phyloP scores from a whole-genome alignment of 441 rosid species.

The Aleurites moluccanus region DNA sequence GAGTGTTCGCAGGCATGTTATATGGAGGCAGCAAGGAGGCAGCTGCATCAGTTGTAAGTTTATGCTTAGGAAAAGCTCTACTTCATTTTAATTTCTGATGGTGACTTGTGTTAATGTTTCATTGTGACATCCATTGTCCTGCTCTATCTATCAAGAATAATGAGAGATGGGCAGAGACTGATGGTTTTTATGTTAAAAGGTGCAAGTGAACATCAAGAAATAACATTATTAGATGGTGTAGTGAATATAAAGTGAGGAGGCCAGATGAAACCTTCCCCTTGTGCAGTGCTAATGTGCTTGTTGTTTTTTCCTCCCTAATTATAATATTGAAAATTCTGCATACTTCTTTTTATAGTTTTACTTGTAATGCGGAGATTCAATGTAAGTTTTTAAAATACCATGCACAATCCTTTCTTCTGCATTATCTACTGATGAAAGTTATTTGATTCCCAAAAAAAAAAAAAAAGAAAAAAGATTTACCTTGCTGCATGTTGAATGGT shows the following conservation, averaged over 20 bases:
- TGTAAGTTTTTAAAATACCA: neutral
- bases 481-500: neutral
- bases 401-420: neutral
- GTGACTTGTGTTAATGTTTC: neutral
- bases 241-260: neutral
- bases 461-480: neutral
- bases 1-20: slow-evolving; percentile 80
- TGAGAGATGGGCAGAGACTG: neutral
- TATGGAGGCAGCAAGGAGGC: slow-evolving; percentile 98
- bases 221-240: neutral
- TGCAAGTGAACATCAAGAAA: neutral
- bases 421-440: neutral
- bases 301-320: neutral
- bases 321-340: neutral
- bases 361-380: neutral
- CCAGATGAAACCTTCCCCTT: neutral
- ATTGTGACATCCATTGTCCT: neutral
- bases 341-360: neutral
- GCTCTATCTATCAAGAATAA: neutral
- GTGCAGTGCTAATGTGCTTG: neutral
- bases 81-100: neutral
- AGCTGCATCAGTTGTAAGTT: slow-evolving; percentile 82
- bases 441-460: neutral
- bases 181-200: neutral
- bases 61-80: neutral